phyloP scores from a whole-genome alignment of 2,329 filamentous ascomycete species.

The Phialophora chinensis region DNA sequence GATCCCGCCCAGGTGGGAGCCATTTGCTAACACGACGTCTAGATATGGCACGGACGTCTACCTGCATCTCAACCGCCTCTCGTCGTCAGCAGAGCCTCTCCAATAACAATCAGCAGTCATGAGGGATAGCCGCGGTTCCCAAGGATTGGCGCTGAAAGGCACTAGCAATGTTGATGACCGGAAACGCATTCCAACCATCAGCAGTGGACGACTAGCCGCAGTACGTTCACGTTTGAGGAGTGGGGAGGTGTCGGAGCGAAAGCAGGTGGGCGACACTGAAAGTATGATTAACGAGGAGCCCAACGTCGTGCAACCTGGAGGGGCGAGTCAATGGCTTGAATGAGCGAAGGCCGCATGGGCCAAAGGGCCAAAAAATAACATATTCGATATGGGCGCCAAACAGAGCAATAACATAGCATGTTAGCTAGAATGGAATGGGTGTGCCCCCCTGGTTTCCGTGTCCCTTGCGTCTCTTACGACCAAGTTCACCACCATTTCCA shows the following conservation, averaged over 20 bases:
- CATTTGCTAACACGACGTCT: conserved; percentile 26
- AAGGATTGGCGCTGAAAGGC: conserved; percentile 60
- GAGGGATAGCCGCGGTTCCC: conserved; percentile 44
- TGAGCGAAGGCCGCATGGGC: conserved; percentile 18
- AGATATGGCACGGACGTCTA: conserved; percentile 99
- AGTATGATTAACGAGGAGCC: conserved; percentile 68
- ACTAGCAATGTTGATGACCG: conserved; percentile 13
- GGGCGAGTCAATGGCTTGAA: conserved; percentile 37
- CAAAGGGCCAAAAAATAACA: background rate
- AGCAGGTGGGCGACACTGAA: conserved; percentile 88
- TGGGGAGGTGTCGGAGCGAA: conserved; percentile 80
- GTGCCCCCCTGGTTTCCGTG: background rate
- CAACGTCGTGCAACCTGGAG: conserved; percentile 32
- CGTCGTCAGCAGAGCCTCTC: conserved; percentile 91
- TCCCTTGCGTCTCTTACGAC: background rate
- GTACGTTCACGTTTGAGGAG: conserved; percentile 73
- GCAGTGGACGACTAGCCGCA: conserved; percentile 51
- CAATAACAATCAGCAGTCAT: conserved; percentile 90
- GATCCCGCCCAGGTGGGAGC: background rate
- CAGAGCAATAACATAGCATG: conserved; percentile 8
- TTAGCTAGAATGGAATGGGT: conserved; percentile 1
- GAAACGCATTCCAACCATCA: conserved; percentile 25
- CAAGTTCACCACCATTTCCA: background rate
- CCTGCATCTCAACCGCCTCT: conserved; percentile 93
- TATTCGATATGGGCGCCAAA: conserved; percentile 8